phyloP scores from a whole-genome alignment of 805 yeast genomes.

The Zygosaccharomyces kombuchaensis region DNA sequence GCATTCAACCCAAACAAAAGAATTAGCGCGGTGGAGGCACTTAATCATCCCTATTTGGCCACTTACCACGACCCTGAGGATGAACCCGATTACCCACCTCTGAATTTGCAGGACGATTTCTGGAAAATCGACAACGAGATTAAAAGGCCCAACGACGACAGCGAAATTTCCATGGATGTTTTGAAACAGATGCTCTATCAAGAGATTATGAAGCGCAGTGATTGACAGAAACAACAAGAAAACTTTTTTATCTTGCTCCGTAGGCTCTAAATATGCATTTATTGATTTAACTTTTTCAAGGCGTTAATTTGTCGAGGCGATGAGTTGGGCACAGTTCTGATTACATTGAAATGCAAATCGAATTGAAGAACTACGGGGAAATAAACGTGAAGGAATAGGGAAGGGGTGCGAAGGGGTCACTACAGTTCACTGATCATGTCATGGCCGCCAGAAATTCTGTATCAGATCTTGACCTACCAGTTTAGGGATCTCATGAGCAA shows the following conservation, averaged over 20 bases:
- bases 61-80: slow-evolving; percentile 68
- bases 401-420: neutral
- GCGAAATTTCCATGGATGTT: slow-evolving; percentile 67
- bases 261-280: neutral
- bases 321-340: neutral
- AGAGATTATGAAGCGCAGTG: slow-evolving; percentile 61
- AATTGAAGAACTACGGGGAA: neutral
- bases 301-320: neutral
- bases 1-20: slow-evolving; percentile 73
- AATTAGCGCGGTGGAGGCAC: slow-evolving; percentile 68
- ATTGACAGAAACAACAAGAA: slow-evolving; percentile 6
- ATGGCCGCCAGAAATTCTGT: slow-evolving; percentile 51
- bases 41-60: slow-evolving; percentile 66
- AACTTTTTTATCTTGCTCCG: neutral
- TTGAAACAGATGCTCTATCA: slow-evolving; percentile 72
- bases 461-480: slow-evolving; percentile 51
- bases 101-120: slow-evolving; percentile 36
- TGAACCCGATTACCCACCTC: slow-evolving; percentile 49
- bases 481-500: slow-evolving; percentile 48
- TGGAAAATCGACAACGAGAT: slow-evolving; percentile 41
- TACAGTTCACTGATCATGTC: neutral
- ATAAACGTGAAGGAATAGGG: neutral
- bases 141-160: slow-evolving; percentile 45
- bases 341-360: neutral
- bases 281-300: slow-evolving; percentile 3